These are phyloP conservation scores for Pichia eremophila DNA, from an alignment of 805 yeast species.

Conservation along the genomic window DNA sequence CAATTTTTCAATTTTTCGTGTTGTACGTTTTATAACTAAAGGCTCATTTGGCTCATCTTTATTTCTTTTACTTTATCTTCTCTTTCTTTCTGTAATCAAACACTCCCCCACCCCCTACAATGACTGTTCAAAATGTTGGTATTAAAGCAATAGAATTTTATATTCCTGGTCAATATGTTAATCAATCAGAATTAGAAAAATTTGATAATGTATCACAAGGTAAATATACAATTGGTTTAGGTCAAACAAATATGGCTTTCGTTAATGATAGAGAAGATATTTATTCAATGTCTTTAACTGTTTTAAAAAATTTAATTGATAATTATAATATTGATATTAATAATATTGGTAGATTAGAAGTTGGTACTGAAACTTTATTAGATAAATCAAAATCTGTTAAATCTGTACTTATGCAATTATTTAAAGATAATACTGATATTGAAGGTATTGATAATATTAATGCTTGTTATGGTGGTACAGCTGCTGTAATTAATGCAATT, in stretches of 20 bases:
- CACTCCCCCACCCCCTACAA: conserved; percentile 9
- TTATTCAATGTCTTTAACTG: conserved; percentile 92
- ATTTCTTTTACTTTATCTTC: background rate
- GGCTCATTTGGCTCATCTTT: background rate
- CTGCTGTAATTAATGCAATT: conserved; percentile 84
- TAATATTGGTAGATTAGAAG: conserved; percentile 88
- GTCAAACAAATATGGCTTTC: conserved; percentile 96
- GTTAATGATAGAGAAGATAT: conserved; percentile 97
- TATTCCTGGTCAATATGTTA: conserved; percentile 76
- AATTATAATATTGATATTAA: conserved; percentile 77
- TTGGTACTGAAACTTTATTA: conserved; percentile 93
- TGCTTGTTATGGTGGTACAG: conserved; percentile 98
- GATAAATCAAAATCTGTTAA: conserved; percentile 97
- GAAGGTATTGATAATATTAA: conserved; percentile 95
- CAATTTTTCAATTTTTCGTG: too few relatives aligned
- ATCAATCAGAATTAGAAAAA: conserved; percentile 79
- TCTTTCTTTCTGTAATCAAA: too few relatives aligned
- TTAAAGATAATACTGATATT: conserved; percentile 79
- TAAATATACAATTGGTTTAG: conserved; percentile 95
- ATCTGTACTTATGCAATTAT: conserved; percentile 89
- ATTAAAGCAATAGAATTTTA: conserved; percentile 93
- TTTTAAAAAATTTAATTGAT: conserved; percentile 60
- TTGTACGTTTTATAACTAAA: too few relatives aligned
- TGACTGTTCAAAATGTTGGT: conserved; percentile 69
- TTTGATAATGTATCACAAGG: conserved; percentile 85